Evolutionary conservation across 345 rosid species (phyloP), one percentile per base, ranked within the genome.

Genomic region (Camelina laxa): DNA sequence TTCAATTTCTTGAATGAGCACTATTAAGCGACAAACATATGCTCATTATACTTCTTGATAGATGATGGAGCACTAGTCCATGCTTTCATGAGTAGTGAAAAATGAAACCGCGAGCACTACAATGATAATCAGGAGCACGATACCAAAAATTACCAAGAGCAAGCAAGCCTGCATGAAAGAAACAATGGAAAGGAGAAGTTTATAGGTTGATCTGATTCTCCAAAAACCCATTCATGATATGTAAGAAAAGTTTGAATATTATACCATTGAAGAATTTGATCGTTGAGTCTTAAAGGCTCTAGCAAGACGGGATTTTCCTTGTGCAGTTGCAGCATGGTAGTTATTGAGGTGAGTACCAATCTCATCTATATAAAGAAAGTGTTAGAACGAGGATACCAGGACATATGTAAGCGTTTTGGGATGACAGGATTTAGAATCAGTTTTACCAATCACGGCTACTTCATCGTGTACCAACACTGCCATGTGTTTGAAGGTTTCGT

Each of bases 251-350:
- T 14, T 47, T n/a, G 22, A n/a, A 51, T 50, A 7, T 42, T 24
- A 83, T 86, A 92, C 97, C 97, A 95, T 85, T 22, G 99, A 90
- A 20, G 99, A 95, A 77, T 92, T 95, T 22, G 99, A 90, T 85
- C 83, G 88, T 72, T 95, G 97, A 38, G 92, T 90, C 81, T 90
- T 95, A 36, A 96, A 84, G 4, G 99, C 99, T 86, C 87, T 92
- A 48, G 54, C 89, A 6, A 95, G 97, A 21, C 89, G 97, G 15
- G 89, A 77, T 82, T 80, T 90, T 16, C 86, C 99, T 80, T 84
- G 99, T 30, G 85, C 82, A 35, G 96, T 89, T 69, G 99, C 93
- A 64, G 90, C 89, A 21, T 86, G 89, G 14, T 97, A 63, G 83
- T 82, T 87, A 27, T 92, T 96, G 5, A 92, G n/a, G n/a, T n/a